These are phyloP conservation scores for Nakataea oryzae DNA, from an alignment of 2,329 filamentous ascomycete species.

Conservation along the genomic window DNA sequence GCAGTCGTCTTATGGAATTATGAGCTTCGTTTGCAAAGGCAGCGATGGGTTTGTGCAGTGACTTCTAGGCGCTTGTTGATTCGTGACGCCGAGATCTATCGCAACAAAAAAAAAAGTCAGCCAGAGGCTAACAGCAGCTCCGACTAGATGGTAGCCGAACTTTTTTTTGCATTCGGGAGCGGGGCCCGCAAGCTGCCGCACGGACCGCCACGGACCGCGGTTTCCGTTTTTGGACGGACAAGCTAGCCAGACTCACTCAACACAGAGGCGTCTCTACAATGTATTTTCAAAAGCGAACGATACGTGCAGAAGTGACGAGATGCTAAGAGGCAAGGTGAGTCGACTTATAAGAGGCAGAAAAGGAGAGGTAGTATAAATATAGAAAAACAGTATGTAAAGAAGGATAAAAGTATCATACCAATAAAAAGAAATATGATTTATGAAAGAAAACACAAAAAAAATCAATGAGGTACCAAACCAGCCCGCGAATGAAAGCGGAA, in stretches of 20 bases:
- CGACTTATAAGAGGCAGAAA: neutral
- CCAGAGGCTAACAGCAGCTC: neutral
- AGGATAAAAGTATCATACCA: too few relatives aligned
- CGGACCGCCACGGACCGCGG: too few relatives aligned
- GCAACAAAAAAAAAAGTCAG: neutral
- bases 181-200: neutral
- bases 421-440: too few relatives aligned
- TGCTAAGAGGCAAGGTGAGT: too few relatives aligned
- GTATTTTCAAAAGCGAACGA: too few relatives aligned
- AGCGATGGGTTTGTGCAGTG: neutral
- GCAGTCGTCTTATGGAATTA: neutral
- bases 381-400: neutral
- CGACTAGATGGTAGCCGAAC: neutral
- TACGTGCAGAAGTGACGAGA: too few relatives aligned
- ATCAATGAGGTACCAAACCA: too few relatives aligned
- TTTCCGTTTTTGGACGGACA: neutral
- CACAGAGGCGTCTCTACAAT: too few relatives aligned
- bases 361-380: neutral
- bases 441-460: too few relatives aligned
- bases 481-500: neutral
- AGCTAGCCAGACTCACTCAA: neutral
- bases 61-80: neutral
- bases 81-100: neutral
- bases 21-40: fast-evolving
- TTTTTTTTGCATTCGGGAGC: neutral